A percentile compares a stretch with the other conserved stretches of the same genome.
These are phyloP conservation scores for Aspergillus ellipticus DNA, from an alignment of 495 filamentous ascomycete species.

Conservation along the genomic window DNA sequence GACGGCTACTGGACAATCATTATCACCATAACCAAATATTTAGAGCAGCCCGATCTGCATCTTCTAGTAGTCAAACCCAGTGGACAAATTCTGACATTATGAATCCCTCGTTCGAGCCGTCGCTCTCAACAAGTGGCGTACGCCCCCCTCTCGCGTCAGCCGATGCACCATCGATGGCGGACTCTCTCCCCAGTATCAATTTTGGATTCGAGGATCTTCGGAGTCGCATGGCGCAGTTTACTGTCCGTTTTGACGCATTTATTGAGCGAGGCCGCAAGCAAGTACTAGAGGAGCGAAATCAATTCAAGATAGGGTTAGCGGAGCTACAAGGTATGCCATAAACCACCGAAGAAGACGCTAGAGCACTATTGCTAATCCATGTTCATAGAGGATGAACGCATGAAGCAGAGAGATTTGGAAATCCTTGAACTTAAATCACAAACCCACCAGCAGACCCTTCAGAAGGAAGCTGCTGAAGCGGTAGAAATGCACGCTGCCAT, in stretches of 20 bases:
- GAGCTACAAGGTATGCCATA: slow-evolving; percentile 73
- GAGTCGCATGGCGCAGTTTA: slow-evolving; percentile 92
- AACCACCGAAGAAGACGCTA: background rate
- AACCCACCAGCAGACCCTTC: slow-evolving; percentile 73
- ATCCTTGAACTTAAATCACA: slow-evolving; percentile 72
- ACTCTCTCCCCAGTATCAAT: slow-evolving; percentile 83
- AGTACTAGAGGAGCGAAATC: slow-evolving; percentile 87
- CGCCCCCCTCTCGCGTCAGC: slow-evolving; percentile 61
- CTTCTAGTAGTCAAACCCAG: no score
- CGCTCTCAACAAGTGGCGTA: slow-evolving; percentile 69
- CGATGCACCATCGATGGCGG: slow-evolving; percentile 63
- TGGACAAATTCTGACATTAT: no score
- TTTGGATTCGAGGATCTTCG: slow-evolving; percentile 96
- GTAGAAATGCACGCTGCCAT: slow-evolving; percentile 84
- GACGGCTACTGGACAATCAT: background rate
- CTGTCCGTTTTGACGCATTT: slow-evolving; percentile 84
- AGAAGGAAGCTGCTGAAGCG: slow-evolving; percentile 83
- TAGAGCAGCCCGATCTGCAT: background rate
- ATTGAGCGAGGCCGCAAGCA: slow-evolving; percentile 86
- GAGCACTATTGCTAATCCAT: slow-evolving; percentile 16
- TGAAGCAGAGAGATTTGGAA: slow-evolving; percentile 83
- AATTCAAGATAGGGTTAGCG: slow-evolving; percentile 84
- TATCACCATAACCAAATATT: background rate
- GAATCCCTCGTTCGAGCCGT: slow-evolving; percentile 71
- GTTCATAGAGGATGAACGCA: slow-evolving; percentile 75